A percentile compares a stretch with the other conserved stretches of the same genome.
phyloP scores from a whole-genome alignment of 495 filamentous ascomycete genomes.

The Penicillium egyptiacum region DNA sequence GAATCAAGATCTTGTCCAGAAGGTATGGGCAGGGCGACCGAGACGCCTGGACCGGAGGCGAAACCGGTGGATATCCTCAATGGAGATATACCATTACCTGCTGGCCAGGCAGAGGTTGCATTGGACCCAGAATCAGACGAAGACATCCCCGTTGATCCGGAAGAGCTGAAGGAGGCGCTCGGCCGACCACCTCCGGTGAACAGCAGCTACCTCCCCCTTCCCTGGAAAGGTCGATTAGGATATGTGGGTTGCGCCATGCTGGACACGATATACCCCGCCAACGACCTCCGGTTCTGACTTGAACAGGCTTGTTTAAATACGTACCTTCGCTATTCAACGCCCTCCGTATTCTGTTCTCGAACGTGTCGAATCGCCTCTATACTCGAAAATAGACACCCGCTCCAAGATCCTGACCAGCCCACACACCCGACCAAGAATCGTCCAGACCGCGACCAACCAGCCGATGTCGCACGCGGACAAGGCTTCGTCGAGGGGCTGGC shows the following conservation, averaged over 20 bases:
- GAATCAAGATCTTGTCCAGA: background rate
- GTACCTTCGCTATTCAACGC: constrained; percentile 82
- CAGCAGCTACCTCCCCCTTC: constrained; percentile 81
- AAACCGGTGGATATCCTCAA: constrained; percentile 28
- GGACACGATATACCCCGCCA: background rate
- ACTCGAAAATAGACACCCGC: constrained; percentile 80
- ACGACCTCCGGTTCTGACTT: constrained; percentile 19
- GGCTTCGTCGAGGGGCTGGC: constrained; percentile 75
- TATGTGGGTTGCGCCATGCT: constrained; percentile 62
- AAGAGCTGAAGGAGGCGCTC: constrained; percentile 50
- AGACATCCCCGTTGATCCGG: constrained; percentile 39
- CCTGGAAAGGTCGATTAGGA: constrained; percentile 89
- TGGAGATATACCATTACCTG: constrained; percentile 15
- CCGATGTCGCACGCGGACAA: constrained; percentile 61
- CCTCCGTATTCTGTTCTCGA: constrained; percentile 85
- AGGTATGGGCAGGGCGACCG: constrained; percentile 13
- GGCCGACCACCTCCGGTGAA: constrained; percentile 76
- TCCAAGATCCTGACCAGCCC: constrained; percentile 70
- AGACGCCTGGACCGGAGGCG: constrained; percentile 2
- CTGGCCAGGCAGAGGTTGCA: constrained; percentile 21
- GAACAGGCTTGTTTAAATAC: constrained; percentile 83
- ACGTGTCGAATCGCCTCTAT: constrained; percentile 92
- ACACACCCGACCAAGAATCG: constrained; percentile 80
- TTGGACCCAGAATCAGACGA: constrained; percentile 53
- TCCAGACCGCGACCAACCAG: constrained; percentile 67